Base-by-base conservation (phyloP, 805 yeast species). In the Dipodascus albidus region DNA sequence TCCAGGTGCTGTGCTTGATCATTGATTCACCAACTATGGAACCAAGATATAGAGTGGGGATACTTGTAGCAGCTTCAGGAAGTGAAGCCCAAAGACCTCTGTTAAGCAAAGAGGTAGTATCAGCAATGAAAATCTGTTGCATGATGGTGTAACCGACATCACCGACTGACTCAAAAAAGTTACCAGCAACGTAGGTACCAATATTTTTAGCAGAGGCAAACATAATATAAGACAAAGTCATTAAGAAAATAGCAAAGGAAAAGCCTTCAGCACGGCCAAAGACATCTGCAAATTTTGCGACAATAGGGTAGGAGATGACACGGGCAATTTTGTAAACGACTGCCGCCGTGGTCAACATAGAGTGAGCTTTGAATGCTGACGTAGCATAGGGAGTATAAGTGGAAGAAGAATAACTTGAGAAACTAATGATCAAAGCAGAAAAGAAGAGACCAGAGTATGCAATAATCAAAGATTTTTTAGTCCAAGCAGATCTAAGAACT, bases 251-350 rank as follows among this genome's bases (percentile, higher is more conserved):
- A 3, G 80, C 70, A 11, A 74, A 62, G 24, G 76, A 48, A 31
- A 75, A 62, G 51, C 80, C 67, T 57, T 75, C 75, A 38, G 78
- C 60, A 64, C 85, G 74, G 9, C 85, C 85, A 61, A 77, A 80
- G 17, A 73, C 66, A 61, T 81, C 83, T 6, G 81, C 73, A 38
- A 80, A 64, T 60, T 83, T 69, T 17, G 85, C 83, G 57, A 59
- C 23, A 3, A 61, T 59, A 14, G 58, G 57, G 21, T 59, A 54
- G 52, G 65, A 52, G n/a, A 67, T 65, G 48, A 70, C 73, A 49
- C 69, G 70, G 49, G 68, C 60, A 47, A 68, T 59, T 22, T 61
- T 52, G 6, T 69, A 62, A 52, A 67, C 57, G 38, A 68, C 64
- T 8, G 51, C 50, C 17, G 68, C 68, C 15, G 71, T 67, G 17